Conservation (phyloP, 1,284 basidiomycete species). For the Naganishia sp. region DNA sequence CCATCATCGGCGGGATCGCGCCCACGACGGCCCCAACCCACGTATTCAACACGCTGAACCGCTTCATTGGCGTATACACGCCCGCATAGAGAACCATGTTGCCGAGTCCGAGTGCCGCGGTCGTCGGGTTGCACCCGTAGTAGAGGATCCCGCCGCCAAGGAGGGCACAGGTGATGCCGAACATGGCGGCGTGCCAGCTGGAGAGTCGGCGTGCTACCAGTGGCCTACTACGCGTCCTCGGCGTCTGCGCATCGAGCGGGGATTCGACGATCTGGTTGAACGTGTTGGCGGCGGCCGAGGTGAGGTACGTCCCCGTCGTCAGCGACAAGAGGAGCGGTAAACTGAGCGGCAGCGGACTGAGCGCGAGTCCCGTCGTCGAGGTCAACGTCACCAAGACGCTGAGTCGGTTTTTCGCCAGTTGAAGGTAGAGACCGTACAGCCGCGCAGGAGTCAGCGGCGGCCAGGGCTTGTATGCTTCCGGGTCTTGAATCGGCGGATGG, state of each 20-base stretch:
- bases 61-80: constrained; percentile 90
- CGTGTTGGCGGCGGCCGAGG: constrained; percentile 89
- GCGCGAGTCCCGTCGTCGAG: constrained; percentile 87
- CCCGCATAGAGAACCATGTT: constrained; percentile 92
- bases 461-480: constrained; percentile 11
- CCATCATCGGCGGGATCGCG: constrained; percentile 92
- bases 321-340: constrained; percentile 82
- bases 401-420: constrained; percentile 84
- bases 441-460: constrained; percentile 40
- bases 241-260: constrained; percentile 96
- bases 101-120: constrained; percentile 76
- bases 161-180: constrained; percentile 73
- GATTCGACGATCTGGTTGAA: constrained; percentile 94
- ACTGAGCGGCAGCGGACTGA: constrained; percentile 81
- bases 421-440: constrained; percentile 69
- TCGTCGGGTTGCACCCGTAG: constrained; percentile 84
- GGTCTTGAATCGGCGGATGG: constrained; percentile 17
- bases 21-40: constrained; percentile 95
- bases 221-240: constrained; percentile 82
- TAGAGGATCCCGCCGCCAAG: constrained; percentile 77
- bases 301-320: constrained; percentile 84
- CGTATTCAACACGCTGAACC: constrained; percentile 85
- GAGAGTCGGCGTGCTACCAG: constrained; percentile 82
- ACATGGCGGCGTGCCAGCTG: constrained; percentile 78
- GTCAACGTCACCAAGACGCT: constrained; percentile 87